A percentile compares a stretch with the other conserved stretches of the same genome.
phyloP scores from a whole-genome alignment of 768 basidiomycete species.

The Agaricus bisporus region DNA sequence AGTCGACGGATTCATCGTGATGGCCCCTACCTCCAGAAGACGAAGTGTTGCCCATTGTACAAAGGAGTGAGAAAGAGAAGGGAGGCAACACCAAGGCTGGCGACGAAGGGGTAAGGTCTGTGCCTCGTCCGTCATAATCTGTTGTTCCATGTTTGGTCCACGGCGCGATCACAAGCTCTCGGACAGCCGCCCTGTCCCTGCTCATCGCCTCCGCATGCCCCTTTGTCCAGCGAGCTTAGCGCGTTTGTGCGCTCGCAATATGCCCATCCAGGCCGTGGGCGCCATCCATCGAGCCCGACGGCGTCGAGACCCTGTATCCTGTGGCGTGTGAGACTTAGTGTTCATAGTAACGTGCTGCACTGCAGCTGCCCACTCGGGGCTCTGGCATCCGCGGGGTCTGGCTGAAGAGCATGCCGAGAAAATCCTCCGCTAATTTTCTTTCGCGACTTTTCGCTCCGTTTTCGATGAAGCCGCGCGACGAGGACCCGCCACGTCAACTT shows the following conservation, averaged over 20 bases:
- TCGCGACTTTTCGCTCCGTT: background rate
- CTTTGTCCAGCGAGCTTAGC: too few relatives aligned
- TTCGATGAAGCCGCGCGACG: conserved; percentile 4
- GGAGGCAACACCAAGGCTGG: conserved; percentile 5
- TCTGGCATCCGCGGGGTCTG: too few relatives aligned
- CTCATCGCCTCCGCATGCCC: background rate
- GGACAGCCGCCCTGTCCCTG: background rate
- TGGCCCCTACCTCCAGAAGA: conserved; percentile 70
- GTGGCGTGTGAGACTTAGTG: conserved; percentile 15
- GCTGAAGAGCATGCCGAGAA: too few relatives aligned
- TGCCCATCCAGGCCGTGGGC: background rate
- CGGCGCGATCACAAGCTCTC: conserved; percentile 20
- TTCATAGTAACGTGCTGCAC: too few relatives aligned
- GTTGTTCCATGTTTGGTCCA: conserved; percentile 33
- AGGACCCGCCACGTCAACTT: conserved; percentile 34
- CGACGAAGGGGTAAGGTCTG: conserved; percentile 16
- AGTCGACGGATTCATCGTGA: conserved; percentile 82
- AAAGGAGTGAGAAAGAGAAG: conserved; percentile 12
- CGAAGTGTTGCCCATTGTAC: conserved; percentile 73
- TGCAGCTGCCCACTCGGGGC: too few relatives aligned
- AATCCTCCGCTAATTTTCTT: background rate
- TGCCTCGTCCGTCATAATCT: conserved; percentile 19
- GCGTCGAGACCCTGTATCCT: too few relatives aligned
- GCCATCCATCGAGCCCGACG: background rate
- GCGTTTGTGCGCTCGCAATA: background rate